Evolutionary conservation across 768 basidiomycete species (phyloP).

Genomic region (Suillus sp.): DNA sequence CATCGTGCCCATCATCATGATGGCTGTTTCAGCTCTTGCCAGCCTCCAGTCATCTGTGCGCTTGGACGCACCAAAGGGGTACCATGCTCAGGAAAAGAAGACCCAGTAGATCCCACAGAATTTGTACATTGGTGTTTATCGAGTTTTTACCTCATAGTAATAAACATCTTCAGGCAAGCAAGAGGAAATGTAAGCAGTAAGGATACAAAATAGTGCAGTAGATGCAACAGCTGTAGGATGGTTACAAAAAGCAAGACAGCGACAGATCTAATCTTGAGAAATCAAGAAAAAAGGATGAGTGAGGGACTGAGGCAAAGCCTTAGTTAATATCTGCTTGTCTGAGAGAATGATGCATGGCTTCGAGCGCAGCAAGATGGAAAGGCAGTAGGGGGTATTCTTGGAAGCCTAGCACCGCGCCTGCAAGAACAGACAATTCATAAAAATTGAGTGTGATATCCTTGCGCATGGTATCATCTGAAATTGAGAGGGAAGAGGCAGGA

Average conservation of each 20-base stretch:
- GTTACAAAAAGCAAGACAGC: constrained; percentile 11
- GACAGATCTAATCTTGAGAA: constrained; percentile 13
- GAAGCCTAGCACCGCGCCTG: constrained; percentile 41
- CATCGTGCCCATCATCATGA: constrained; percentile 62
- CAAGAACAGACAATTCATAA: constrained; percentile 68
- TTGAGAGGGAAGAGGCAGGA: constrained; percentile 39
- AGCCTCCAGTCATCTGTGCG: constrained; percentile 74
- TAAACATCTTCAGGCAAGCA: constrained; percentile 1
- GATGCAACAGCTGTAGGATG: constrained; percentile 21
- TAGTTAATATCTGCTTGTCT: constrained; percentile 31
- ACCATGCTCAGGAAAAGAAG: constrained; percentile 73
- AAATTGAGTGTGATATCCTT: constrained; percentile 68
- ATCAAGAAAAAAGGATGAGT: constrained; percentile 11
- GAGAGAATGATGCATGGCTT: constrained; percentile 55
- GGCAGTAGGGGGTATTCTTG: constrained; percentile 59
- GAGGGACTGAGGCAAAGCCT: constrained; percentile 10
- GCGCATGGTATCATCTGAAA: constrained; percentile 36
- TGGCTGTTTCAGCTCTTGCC: constrained; percentile 67
- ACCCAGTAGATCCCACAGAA: constrained; percentile 53
- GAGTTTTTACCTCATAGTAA: constrained; percentile 5
- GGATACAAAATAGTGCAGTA: constrained; percentile 28
- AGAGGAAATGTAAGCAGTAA: constrained; percentile 29
- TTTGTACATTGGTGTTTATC: constrained; percentile 13
- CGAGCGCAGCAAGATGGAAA: constrained; percentile 73
- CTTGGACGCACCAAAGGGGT: constrained; percentile 65